Conservation (phyloP, 805 yeast genomes). For the Candida suzukii region DNA sequence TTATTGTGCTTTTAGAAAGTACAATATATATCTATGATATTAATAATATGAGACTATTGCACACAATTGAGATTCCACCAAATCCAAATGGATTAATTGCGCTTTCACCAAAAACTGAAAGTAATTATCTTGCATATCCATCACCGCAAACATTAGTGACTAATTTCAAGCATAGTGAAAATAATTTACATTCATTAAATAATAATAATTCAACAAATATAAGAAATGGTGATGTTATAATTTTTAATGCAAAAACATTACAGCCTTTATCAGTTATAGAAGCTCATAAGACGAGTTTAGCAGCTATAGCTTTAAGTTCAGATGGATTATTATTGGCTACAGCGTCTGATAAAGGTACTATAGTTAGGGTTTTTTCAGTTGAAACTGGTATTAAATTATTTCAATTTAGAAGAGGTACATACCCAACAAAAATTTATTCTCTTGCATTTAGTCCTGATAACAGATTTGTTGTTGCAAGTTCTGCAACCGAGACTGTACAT, state of each 20-base stretch:
- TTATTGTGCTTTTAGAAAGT: conserved; percentile 76
- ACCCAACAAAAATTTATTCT: conserved; percentile 80
- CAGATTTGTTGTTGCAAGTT: conserved; percentile 70
- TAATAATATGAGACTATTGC: conserved; percentile 77
- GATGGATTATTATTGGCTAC: conserved; percentile 85
- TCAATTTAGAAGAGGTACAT: conserved; percentile 83
- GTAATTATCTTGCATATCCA: conserved; percentile 62
- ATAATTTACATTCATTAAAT: conserved; percentile 7
- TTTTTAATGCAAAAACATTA: conserved; percentile 70
- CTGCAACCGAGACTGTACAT: conserved; percentile 91
- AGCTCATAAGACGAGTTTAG: conserved; percentile 80
- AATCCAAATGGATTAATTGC: conserved; percentile 58
- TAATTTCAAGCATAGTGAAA: conserved; percentile 1
- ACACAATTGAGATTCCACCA: conserved; percentile 59
- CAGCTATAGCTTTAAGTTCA: conserved; percentile 61
- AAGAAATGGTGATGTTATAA: conserved; percentile 66
- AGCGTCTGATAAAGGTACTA: conserved; percentile 88
- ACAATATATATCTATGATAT: conserved; percentile 88
- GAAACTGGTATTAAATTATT: conserved; percentile 62
- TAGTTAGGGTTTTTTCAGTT: conserved; percentile 76
- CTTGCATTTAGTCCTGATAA: conserved; percentile 75
- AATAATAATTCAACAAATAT: conserved; percentile 2
- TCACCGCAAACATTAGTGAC: conserved; percentile 53
- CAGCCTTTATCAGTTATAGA: conserved; percentile 82
- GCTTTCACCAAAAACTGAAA: conserved; percentile 44